Evolutionary conservation across 2,329 filamentous ascomycete genomes (phyloP).

Genomic region (Thielaviopsis populi): DNA sequence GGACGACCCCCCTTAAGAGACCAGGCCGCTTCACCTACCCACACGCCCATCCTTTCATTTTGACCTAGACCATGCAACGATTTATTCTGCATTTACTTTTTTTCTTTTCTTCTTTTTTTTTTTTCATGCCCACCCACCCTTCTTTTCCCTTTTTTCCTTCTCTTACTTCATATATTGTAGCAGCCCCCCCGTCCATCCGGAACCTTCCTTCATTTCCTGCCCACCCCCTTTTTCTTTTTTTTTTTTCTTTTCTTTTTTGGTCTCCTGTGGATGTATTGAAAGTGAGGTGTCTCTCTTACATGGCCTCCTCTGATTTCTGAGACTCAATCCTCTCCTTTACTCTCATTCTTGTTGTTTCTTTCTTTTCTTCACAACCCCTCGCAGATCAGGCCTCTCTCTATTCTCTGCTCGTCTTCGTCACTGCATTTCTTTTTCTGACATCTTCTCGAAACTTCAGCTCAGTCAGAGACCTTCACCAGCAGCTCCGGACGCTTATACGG

Average conservation of each 20-base stretch:
- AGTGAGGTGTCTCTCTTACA: not conserved
- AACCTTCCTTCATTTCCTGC: not conserved
- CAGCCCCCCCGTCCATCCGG: conserved; percentile 1
- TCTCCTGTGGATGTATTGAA: not conserved
- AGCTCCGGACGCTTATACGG: not conserved
- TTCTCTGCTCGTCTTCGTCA: not conserved
- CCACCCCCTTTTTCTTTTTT: not conserved
- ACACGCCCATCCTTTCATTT: not conserved
- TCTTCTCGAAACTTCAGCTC: not conserved
- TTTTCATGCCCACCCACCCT: not conserved
- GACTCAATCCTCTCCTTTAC: not conserved
- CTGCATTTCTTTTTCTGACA: not conserved
- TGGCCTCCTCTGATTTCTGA: not conserved
- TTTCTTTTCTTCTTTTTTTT: not conserved
- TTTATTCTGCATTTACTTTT: not conserved
- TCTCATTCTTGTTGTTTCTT: conserved; percentile 3
- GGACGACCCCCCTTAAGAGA: not conserved
- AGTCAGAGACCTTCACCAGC: not conserved
- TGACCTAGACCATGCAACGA: not conserved
- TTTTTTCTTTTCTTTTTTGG: not conserved
- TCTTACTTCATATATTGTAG: conserved; percentile 6
- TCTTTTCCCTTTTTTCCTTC: not conserved
- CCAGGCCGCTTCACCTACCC: not conserved
- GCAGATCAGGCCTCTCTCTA: not conserved
- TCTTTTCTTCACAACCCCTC: not conserved